Percentiles rank a stretch among this genome's conserved stretches.
Evolutionary conservation across 2,329 filamentous ascomycete genomes (phyloP).

Genomic region (Fusarium sp.): DNA sequence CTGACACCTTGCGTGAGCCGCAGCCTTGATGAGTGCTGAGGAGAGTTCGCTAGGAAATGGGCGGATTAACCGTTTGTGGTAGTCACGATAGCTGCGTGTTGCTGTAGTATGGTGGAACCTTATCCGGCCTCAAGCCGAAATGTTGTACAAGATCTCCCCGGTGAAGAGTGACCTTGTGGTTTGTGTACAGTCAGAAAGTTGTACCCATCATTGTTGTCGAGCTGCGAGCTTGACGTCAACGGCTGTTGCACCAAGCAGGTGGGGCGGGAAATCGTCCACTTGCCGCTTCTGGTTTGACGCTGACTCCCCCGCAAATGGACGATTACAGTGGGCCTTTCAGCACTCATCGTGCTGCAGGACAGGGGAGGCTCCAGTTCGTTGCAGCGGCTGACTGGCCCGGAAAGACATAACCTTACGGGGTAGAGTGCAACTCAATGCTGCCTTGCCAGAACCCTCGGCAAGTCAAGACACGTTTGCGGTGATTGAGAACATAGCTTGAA

Average conservation of each 20-base stretch:
- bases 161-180: constrained; percentile 7
- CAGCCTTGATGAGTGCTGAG: constrained; percentile 1
- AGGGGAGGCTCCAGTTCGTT: constrained; percentile 16
- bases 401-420: background rate
- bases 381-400: constrained; percentile 17
- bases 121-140: background rate
- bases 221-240: constrained; percentile 40
- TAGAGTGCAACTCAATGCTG: background rate
- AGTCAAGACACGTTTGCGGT: constrained; percentile 21
- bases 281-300: constrained; percentile 32
- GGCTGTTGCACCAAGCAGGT: constrained; percentile 23
- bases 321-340: constrained; percentile 1
- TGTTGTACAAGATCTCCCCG: constrained; percentile 16
- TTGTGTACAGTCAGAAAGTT: constrained; percentile 8
- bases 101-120: background rate
- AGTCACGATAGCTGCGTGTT: constrained; percentile 23
- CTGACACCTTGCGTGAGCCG: constrained; percentile 19
- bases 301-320: constrained; percentile 39
- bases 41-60: background rate
- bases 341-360: background rate
- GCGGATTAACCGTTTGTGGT: constrained; percentile 17
- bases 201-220: constrained; percentile 15
- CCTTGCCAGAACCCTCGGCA: background rate
- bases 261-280: constrained; percentile 33
- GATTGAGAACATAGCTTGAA: background rate